Conservation (phyloP, 306 rosid species). For the Pyrus betulifolia region DNA sequence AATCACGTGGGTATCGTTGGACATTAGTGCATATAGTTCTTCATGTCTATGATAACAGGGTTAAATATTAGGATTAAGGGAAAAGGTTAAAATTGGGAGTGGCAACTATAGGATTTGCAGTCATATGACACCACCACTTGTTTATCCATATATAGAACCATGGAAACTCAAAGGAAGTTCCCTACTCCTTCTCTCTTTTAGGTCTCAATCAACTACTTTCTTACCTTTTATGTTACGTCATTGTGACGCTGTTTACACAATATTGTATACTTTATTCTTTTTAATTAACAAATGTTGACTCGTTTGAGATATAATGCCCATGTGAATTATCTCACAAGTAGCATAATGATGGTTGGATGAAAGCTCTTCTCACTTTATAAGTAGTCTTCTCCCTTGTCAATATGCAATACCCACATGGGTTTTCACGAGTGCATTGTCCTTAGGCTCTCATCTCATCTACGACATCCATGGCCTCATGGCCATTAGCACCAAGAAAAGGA, state of each 20-base stretch:
- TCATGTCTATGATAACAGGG: background rate
- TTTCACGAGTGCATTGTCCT: conserved; percentile 19
- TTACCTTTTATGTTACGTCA: no score
- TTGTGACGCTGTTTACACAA: no score
- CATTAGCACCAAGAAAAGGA: background rate
- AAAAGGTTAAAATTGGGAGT: background rate
- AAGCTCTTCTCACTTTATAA: background rate
- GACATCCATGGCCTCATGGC: background rate
- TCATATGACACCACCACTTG: background rate
- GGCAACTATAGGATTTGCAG: background rate
- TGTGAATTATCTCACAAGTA: no score
- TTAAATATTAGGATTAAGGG: background rate
- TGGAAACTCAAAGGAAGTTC: background rate
- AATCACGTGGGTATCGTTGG: background rate
- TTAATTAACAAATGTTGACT: no score
- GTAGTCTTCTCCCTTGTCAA: background rate
- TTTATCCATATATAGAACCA: background rate
- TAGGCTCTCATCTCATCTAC: background rate
- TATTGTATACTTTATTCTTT: no score
- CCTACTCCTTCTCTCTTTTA: background rate
- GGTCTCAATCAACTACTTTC: background rate
- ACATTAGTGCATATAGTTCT: background rate
- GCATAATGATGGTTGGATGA: no score
- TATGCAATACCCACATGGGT: conserved; percentile 39
- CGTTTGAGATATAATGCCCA: no score